Conservation (phyloP, 192 early-diverging fungal genomes). For the Thoreauomyces humboldtii region DNA sequence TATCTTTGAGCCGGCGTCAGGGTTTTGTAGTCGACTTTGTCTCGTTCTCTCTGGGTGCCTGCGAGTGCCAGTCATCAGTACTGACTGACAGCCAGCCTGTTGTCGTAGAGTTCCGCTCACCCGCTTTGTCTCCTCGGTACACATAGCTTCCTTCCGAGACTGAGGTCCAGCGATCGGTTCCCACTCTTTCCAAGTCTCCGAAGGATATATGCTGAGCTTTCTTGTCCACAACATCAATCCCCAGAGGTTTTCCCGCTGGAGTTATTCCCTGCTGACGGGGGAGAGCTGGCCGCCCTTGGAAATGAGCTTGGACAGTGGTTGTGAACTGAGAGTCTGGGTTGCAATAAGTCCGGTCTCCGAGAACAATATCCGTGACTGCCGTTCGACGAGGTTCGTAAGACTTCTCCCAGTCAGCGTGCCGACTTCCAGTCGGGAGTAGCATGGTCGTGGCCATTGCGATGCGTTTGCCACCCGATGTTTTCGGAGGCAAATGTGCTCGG, state of each 20-base stretch:
- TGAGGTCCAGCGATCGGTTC: conserved; percentile 15
- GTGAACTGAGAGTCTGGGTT: conserved; percentile 6
- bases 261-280: background rate
- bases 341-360: conserved; percentile 34
- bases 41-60: background rate
- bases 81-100: conserved; percentile 7
- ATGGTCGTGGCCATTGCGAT: background rate
- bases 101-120: background rate
- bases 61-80: background rate
- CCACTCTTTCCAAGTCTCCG: conserved; percentile 29
- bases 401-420: background rate
- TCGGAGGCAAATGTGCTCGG: too few species aligned
- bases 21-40: background rate
- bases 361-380: conserved; percentile 39
- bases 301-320: conserved; percentile 39
- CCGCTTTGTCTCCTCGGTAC: background rate
- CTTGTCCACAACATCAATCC: conserved; percentile 22
- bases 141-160: conserved; percentile 24
- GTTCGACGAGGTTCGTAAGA: background rate
- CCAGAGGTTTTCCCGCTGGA: conserved; percentile 39
- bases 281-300: too few species aligned
- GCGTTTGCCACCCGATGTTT: background rate
- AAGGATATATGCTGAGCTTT: conserved; percentile 28
- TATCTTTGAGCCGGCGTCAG: conserved; percentile 13
- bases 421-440: background rate